phyloP scores from a whole-genome alignment of 2,329 filamentous ascomycete genomes.

The Aspergillus sp. region DNA sequence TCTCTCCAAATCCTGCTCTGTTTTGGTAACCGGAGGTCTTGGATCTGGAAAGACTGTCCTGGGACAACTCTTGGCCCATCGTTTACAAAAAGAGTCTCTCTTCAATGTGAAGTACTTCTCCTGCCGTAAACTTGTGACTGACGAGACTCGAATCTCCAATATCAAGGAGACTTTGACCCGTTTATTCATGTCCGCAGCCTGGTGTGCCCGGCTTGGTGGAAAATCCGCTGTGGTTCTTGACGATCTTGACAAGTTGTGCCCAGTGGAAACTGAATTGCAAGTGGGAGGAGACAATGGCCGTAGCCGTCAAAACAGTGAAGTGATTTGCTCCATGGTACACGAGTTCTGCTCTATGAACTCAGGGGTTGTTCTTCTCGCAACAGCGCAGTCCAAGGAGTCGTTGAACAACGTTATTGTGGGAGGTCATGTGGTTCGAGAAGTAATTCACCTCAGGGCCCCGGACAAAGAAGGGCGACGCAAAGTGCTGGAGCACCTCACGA shows the following conservation, averaged over 20 bases:
- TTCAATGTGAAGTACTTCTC: conserved; percentile 85
- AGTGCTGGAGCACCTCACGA: conserved; percentile 78
- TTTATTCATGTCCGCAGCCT: conserved; percentile 84
- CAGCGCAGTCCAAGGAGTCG: conserved; percentile 88
- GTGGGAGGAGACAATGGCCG: conserved; percentile 90
- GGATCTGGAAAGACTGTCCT: conserved; percentile 88
- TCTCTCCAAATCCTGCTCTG: conserved; percentile 81
- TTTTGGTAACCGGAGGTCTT: conserved; percentile 82
- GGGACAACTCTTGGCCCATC: conserved; percentile 71
- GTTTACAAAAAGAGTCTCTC: conserved; percentile 68
- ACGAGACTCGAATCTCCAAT: conserved; percentile 83
- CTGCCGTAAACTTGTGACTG: conserved; percentile 82
- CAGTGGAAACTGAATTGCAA: conserved; percentile 89
- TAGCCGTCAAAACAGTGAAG: conserved; percentile 88
- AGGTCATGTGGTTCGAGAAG: conserved; percentile 89
- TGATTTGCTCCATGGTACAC: conserved; percentile 75
- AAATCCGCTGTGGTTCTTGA: conserved; percentile 83
- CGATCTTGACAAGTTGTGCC: conserved; percentile 89
- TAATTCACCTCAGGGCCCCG: conserved; percentile 83
- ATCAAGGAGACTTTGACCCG: conserved; percentile 86
- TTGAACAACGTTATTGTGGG: conserved; percentile 88
- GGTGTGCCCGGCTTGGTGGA: conserved; percentile 85
- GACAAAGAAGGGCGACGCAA: conserved; percentile 85
- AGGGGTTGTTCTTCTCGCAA: conserved; percentile 82
- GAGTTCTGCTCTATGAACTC: conserved; percentile 80